Evolutionary conservation across 2,329 filamentous ascomycete genomes (phyloP), one percentile per base, ranked within the genome.

Genomic region (Cladosporium oxysporum): DNA sequence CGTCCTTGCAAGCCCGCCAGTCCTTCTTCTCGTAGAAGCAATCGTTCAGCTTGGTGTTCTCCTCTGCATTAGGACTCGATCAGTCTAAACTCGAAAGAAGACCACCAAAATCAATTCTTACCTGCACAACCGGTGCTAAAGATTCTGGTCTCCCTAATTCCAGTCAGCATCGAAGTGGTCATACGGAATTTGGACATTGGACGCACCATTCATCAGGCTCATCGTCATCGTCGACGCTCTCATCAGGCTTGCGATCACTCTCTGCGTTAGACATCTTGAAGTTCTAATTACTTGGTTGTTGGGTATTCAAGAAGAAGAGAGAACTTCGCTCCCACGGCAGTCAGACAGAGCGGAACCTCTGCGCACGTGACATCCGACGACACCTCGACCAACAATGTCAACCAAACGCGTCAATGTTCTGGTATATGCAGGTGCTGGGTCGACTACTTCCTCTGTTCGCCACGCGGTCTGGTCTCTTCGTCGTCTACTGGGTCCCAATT

Each of bases 21-120:
- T 99, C 95, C 77, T 93, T 97, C 84, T 93, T 97, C 64, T 94
- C 92, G 76, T 88, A 97, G 79, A 96, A 97, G 80, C 95, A 99
- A 78, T 98, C 92, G 41, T 93, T 97, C 88, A 99, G 86, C 75
- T 88, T 93, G 63, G 86, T 82, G 75, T 98, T 97, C 76, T 98
- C 94, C 26, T 87, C 94, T 97, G 11, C 28, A 29, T 55, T 11
- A 4, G 5, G 33, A 2, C 3, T 8, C 5, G 41, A 7, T 55
- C 52, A 55, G 52, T n/a, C 16, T 33, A 1, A 21, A 3, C n/a
- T 47, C 41, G n/a, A 7, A 21, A 47, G n/a, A 21, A 71, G 55
- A 41, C 2, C 49, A 12, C 16, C 49, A 3, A 29, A 18, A 10
- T 53, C 23, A 6, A 18, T 10, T 16, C 41, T 52, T 21, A 96